phyloP scores from a whole-genome alignment of 2,329 filamentous ascomycete genomes.

The Penicillium sp. region DNA sequence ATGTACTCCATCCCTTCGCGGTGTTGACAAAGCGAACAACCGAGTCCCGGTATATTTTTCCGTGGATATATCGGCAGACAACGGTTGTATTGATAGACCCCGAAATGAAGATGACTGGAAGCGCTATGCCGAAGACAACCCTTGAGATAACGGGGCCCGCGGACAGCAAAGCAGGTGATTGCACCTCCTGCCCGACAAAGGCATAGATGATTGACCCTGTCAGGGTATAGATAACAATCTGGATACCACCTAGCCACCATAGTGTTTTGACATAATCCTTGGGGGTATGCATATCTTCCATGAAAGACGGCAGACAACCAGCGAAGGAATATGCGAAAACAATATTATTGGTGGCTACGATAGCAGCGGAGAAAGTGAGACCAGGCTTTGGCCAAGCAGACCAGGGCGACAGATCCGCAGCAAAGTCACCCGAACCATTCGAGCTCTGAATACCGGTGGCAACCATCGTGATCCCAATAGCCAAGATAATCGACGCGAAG shows the following conservation, averaged over 20 bases:
- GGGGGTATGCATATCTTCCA: conserved; percentile 7
- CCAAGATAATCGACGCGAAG: conserved; percentile 26
- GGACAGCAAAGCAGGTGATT: conserved; percentile 4
- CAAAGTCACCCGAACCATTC: conserved; percentile 14
- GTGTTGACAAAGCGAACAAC: conserved; percentile 12
- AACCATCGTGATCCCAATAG: conserved; percentile 27
- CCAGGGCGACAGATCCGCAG: conserved; percentile 5
- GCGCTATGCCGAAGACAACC: conserved; percentile 5
- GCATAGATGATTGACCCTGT: conserved; percentile 7
- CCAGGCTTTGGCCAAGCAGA: conserved; percentile 8
- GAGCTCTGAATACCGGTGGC: conserved; percentile 21
- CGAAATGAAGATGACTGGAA: conserved; percentile 12
- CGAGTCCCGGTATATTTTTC: conserved; percentile 10
- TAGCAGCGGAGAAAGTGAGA: conserved; percentile 4
- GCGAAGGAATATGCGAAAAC: conserved; percentile 5
- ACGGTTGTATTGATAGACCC: conserved; percentile 15
- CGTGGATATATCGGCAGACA: conserved; percentile 14
- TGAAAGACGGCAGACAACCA: conserved; percentile 2
- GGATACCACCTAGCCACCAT: conserved; percentile 7
- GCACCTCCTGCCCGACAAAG: conserved; percentile 6
- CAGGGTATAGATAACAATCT: conserved; percentile 3
- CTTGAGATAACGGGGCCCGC: conserved; percentile 3
- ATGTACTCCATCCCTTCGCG: conserved; percentile 12
- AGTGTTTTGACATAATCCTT: conserved; percentile 4
- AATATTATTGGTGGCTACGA: conserved; percentile 6